These are phyloP conservation scores for Euphorbia corollata DNA, from an alignment of 441 rosid genomes.

Conservation along the genomic window DNA sequence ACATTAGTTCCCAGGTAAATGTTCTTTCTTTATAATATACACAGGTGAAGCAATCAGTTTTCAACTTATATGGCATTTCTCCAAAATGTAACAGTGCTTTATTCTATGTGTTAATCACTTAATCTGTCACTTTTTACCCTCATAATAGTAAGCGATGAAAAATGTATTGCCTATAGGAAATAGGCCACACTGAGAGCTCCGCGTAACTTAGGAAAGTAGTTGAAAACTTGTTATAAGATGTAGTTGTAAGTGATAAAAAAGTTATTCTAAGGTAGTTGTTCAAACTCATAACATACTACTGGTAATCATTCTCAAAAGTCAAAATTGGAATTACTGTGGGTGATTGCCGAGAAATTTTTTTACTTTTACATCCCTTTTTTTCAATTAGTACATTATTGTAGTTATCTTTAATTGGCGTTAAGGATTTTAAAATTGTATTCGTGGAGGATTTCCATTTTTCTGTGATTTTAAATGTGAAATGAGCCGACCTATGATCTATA, in stretches of 20 bases:
- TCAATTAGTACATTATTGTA: neutral
- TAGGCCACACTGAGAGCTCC: neutral
- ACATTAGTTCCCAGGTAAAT: conserved; percentile 44
- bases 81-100: neutral
- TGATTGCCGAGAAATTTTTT: neutral
- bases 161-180: neutral
- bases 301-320: too few species aligned
- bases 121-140: neutral
- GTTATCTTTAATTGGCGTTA: neutral
- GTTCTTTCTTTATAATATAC: conserved; percentile 18
- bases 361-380: neutral
- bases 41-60: neutral
- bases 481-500: neutral
- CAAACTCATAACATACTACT: neutral
- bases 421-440: neutral
- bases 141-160: too few species aligned
- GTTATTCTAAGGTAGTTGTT: neutral
- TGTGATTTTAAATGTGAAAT: too few species aligned
- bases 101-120: neutral
- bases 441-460: too few species aligned
- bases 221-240: neutral
- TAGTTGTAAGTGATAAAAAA: neutral
- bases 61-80: neutral
- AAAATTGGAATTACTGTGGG: neutral
- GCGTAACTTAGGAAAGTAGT: neutral